phyloP scores from a whole-genome alignment of 1,139 yeast species.

The Magnusiomyces fungicola region DNA sequence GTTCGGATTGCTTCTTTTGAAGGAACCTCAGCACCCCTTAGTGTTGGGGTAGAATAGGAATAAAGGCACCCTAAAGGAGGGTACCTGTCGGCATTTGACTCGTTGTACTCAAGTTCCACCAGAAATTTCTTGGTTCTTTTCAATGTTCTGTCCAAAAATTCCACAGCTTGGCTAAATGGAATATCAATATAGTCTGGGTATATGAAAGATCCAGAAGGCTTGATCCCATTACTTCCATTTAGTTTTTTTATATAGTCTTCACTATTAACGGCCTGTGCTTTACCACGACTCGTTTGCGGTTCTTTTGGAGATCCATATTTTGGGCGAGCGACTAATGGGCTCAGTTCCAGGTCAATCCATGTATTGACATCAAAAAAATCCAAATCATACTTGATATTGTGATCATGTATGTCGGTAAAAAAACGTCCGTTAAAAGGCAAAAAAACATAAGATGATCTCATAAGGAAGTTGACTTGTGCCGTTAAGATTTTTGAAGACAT shows the following conservation, averaged over 20 bases:
- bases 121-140: slow-evolving; percentile 52
- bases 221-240: not conserved
- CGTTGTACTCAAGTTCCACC: slow-evolving; percentile 49
- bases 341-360: slow-evolving; percentile 71
- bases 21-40: slow-evolving; percentile 64
- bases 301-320: slow-evolving; percentile 7
- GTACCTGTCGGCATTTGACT: slow-evolving; percentile 41
- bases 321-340: slow-evolving; percentile 57
- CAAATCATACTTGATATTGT: slow-evolving; percentile 51
- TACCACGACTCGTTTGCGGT: not conserved
- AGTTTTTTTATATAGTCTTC: not conserved
- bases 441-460: slow-evolving; percentile 77
- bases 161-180: slow-evolving; percentile 57
- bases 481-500: slow-evolving; percentile 69
- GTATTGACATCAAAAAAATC: slow-evolving; percentile 74
- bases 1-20: slow-evolving; percentile 54
- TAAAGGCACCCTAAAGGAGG: slow-evolving; percentile 82
- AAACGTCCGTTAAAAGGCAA: slow-evolving; percentile 69
- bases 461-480: slow-evolving; percentile 75
- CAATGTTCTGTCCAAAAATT: slow-evolving; percentile 57
- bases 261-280: not conserved
- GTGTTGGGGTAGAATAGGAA: slow-evolving; percentile 78
- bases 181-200: slow-evolving; percentile 19
- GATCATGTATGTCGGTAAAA: slow-evolving; percentile 51
- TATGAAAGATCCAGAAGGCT: slow-evolving; percentile 3